Evolutionary conservation across 805 yeast species (phyloP).

Genomic region (Lachancea kluyveri): DNA sequence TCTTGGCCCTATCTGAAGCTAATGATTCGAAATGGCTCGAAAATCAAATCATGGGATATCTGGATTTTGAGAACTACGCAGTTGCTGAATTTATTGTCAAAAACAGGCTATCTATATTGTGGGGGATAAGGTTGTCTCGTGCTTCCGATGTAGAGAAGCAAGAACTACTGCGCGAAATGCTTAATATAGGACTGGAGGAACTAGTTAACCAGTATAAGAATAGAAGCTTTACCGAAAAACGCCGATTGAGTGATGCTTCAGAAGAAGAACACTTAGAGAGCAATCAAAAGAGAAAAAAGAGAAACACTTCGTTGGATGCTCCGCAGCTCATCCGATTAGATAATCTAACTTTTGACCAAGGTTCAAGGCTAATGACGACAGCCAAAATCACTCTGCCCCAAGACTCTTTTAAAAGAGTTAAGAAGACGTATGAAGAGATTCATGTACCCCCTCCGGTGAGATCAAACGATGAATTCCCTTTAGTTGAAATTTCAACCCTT

Average conservation of each 20-base stretch:
- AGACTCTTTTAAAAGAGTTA: constrained; percentile 74
- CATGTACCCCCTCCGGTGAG: constrained; percentile 82
- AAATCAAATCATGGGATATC: constrained; percentile 43
- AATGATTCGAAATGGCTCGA: constrained; percentile 42
- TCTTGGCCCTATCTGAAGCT: constrained; percentile 34
- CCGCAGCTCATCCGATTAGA: constrained; percentile 49
- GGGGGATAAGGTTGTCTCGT: constrained; percentile 43
- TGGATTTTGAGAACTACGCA: constrained; percentile 46
- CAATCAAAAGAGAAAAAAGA: constrained; percentile 13
- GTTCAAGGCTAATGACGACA: constrained; percentile 59
- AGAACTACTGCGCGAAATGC: constrained; percentile 39
- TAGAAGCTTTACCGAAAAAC: constrained; percentile 1
- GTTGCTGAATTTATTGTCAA: constrained; percentile 43
- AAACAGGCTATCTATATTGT: constrained; percentile 47
- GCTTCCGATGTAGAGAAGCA: constrained; percentile 34
- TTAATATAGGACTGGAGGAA: constrained; percentile 33
- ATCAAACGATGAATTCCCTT: constrained; percentile 33
- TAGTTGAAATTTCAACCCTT: constrained; percentile 53
- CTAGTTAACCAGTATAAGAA: constrained; percentile 39
- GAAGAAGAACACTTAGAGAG: constrained; percentile 1
- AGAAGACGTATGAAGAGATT: constrained; percentile 76
- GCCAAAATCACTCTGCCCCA: constrained; percentile 69
- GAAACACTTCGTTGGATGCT: constrained; percentile 13
- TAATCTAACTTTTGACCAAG: constrained; percentile 62
- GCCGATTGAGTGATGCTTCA: constrained; percentile 1